These are phyloP conservation scores for Lolium rigidum DNA, from an alignment of 176 grass and related monocot species.

Conservation along the genomic window DNA sequence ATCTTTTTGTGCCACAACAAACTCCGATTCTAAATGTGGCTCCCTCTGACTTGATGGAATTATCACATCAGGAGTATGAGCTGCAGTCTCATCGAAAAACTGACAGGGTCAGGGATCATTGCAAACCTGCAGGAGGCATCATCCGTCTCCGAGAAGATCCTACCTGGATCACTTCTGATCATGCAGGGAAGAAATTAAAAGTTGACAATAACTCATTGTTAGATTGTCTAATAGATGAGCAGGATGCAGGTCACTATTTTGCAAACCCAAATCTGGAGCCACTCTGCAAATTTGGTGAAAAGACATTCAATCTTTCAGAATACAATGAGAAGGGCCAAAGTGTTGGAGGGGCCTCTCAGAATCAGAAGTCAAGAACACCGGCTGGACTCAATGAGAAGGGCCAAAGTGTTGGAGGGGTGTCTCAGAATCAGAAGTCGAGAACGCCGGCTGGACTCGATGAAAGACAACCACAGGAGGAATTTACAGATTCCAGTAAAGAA, in stretches of 20 bases:
- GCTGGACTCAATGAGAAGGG: constrained; percentile 21
- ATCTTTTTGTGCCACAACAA: constrained; percentile 47
- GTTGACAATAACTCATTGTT: constrained; percentile 39
- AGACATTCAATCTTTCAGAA: constrained; percentile 9
- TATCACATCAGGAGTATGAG: constrained; percentile 43
- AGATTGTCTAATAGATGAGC: constrained; percentile 35
- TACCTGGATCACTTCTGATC: constrained; percentile 41
- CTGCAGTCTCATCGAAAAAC: constrained; percentile 30
- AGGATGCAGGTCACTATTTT: constrained; percentile 39
- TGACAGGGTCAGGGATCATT: constrained; percentile 35
- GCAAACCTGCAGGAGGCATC: constrained; percentile 30
- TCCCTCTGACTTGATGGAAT: constrained; percentile 41
- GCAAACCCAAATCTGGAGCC: constrained; percentile 39
- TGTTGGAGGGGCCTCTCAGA: constrained; percentile 14
- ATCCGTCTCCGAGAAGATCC: constrained; percentile 32
- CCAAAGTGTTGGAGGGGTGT: constrained; percentile 14
- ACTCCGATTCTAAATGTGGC: constrained; percentile 44
- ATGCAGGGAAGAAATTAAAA: constrained; percentile 39
- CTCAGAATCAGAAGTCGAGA: constrained; percentile 34
- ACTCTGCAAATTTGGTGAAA: background rate
- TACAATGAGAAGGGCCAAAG: constrained; percentile 23
- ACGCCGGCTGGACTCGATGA: constrained; percentile 16
- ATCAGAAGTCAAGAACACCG: constrained; percentile 30
- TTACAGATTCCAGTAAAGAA: constrained; percentile 36
- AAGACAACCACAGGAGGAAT: constrained; percentile 24